These are phyloP conservation scores for Fraxinus latifolia DNA, from an alignment of 305 asterid genomes.

Conservation along the genomic window DNA sequence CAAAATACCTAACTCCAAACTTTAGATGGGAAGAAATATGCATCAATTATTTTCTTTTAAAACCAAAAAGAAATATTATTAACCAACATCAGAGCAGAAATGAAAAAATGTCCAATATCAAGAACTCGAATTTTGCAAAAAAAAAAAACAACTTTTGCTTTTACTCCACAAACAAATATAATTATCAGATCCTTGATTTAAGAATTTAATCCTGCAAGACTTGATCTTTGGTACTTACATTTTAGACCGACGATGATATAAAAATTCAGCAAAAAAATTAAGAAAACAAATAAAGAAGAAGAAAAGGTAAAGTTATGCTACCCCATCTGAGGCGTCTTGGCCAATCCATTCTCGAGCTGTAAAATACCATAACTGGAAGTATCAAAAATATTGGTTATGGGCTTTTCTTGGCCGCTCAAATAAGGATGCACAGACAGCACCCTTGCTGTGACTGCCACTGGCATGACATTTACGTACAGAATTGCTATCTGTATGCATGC, in stretches of 20 bases:
- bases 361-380: conserved; percentile 81
- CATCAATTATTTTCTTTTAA: neutral
- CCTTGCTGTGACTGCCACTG: conserved; percentile 37
- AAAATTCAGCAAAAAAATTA: neutral
- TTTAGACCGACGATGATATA: neutral
- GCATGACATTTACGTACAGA: conserved; percentile 27
- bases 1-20: neutral
- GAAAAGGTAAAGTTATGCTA: conserved; percentile 24
- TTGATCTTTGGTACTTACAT: neutral
- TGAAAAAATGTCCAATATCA: neutral
- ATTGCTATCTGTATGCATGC: conserved; percentile 10
- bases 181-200: neutral
- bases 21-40: neutral
- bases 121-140: neutral
- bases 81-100: neutral
- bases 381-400: conserved; percentile 52
- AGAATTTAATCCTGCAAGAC: neutral
- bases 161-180: neutral
- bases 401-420: conserved; percentile 36
- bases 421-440: conserved; percentile 58
- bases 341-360: conserved; percentile 81
- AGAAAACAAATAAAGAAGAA: neutral
- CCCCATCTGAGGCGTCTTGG: conserved; percentile 96
- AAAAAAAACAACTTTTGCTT: neutral
- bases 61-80: neutral